Base-by-base conservation (phyloP, 371 early-diverging fungal genomes). In the Chytridium lagenaria region DNA sequence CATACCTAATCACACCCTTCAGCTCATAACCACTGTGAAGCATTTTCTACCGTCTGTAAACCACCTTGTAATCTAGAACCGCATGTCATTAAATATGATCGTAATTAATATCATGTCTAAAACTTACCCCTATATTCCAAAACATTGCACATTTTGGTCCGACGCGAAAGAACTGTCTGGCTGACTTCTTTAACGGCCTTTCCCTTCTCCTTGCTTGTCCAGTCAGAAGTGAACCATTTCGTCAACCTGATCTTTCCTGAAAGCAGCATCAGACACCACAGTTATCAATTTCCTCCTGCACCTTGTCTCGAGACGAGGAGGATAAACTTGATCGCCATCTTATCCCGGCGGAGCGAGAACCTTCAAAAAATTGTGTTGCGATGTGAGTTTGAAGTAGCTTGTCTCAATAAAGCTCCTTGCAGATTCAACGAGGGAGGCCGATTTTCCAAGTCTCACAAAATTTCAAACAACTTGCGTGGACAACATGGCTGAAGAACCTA, bases 71-170 rank as follows among this genome's bases (percentile, higher is more conserved):
- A 75, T 96, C 94, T 93, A 71, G 16, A n/a, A n/a, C n/a, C n/a
- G n/a, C n/a, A n/a, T n/a, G n/a, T n/a, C n/a, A n/a, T n/a, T n/a
- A n/a, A n/a, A n/a, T n/a, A n/a, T n/a, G n/a, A n/a, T n/a, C n/a
- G n/a, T n/a, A n/a, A n/a, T n/a, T n/a, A n/a, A n/a, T n/a, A n/a
- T n/a, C n/a, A n/a, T n/a, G n/a, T n/a, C n/a, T n/a, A 2, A n/a
- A 10, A 40, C 71, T 0, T 80, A 93, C 94, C 94, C 87, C 94
- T 95, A 80, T 95, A 96, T 84, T 98, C 98, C 69, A 98, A 81
- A 74, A 98, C 96, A 77, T 98, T 98, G 84, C 98, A 98, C 93
- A 96, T 95, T 81, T 96, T 96, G 16, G 95, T 88, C 78, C 92
- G 85, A 77, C 99, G 84, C 55, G 93, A 86, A 16, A 98, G 86